Percentiles rank a stretch among this genome's conserved stretches.
These are phyloP conservation scores for Oenanthe javanica DNA, from an alignment of 140 eudicot species.

Conservation along the genomic window DNA sequence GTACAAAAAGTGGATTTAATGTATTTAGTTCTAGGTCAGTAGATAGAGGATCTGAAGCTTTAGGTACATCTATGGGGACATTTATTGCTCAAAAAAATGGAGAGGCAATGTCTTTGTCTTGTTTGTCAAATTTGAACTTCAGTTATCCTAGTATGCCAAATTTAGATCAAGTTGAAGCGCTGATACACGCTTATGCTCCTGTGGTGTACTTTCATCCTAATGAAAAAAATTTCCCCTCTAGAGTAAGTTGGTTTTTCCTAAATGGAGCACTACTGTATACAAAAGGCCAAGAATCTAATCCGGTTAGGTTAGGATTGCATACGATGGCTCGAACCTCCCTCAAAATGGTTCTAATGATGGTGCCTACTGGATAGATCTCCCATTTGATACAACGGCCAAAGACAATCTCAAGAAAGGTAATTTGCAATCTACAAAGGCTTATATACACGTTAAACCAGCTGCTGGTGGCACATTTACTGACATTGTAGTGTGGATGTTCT, in stretches of 20 bases:
- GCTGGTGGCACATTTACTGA: slow-evolving; percentile 40
- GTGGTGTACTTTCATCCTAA: neutral
- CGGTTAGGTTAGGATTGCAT: slow-evolving; percentile 19
- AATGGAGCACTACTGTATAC: slow-evolving; percentile 47
- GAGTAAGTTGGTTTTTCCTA: slow-evolving; percentile 34
- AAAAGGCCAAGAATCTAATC: slow-evolving; percentile 44
- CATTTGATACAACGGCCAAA: slow-evolving; percentile 23
- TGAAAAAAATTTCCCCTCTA: neutral
- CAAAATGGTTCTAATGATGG: slow-evolving; percentile 50
- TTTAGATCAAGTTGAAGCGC: slow-evolving; percentile 3
- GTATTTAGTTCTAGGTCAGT: neutral
- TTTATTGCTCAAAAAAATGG: neutral
- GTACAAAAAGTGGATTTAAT: neutral
- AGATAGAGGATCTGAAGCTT: neutral
- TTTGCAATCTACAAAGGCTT: slow-evolving; percentile 28
- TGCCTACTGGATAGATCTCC: slow-evolving; percentile 48
- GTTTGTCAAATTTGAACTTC: neutral
- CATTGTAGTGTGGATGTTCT: slow-evolving; percentile 41
- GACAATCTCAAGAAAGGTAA: slow-evolving; percentile 36
- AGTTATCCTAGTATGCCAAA: neutral
- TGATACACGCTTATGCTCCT: neutral
- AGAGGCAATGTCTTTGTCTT: neutral
- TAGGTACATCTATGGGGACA: neutral
- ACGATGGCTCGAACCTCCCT: slow-evolving; percentile 40
- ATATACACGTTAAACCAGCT: slow-evolving; percentile 48